Evolutionary conservation across 2,329 filamentous ascomycete genomes (phyloP), one percentile per base, ranked within the genome.

Genomic region (Aplosporella prunicola): DNA sequence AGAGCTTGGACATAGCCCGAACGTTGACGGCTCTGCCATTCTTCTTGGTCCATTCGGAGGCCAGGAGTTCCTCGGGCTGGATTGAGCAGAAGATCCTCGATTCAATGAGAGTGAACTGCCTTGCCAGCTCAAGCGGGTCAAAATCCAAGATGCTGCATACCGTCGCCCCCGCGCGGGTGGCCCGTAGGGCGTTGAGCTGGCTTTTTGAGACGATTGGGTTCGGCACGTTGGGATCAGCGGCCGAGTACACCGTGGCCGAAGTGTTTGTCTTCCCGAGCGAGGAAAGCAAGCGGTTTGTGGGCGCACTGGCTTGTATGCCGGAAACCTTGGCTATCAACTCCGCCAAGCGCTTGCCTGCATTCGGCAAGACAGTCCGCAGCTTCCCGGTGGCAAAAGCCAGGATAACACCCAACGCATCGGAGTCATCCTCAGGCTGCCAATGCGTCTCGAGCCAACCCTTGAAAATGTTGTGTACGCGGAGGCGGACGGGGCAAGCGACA

Each of bases 371-470:
- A 2, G 69, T 59, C 33, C 69, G 68, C 6, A 98, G 69, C 46
- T 81, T 81, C 31, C 73, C 72, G 47, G 80, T 76, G 2, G 89
- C 87, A 58, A 98, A 98, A 1, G 76, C 68, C 22, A 81, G 69
- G 45, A 98, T 93, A 32, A 82, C 66, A 1, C 72, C 68, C 7
- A 98, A 68, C 1, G 88, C 86, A 9, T 76, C 72, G 36, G 76
- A 74, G 55, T 98, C 91, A 9, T 79, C 78, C 42, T 86, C 77
- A 45, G 85, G 77, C 32, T 82, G 78, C 89, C 91, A 98, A 60
- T 98, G 87, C 5, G 83, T 91, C 63, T 96, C 91, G 14, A 98
- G 68, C 91, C 91, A 98, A 27, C 84, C 83, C 61, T 98, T 98
- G 70, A 98, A 86, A 40, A 87, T 80, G 56, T 98, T 96, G 67